Conservation (phyloP, 1,284 basidiomycete genomes). For the Ustilago lituana region DNA sequence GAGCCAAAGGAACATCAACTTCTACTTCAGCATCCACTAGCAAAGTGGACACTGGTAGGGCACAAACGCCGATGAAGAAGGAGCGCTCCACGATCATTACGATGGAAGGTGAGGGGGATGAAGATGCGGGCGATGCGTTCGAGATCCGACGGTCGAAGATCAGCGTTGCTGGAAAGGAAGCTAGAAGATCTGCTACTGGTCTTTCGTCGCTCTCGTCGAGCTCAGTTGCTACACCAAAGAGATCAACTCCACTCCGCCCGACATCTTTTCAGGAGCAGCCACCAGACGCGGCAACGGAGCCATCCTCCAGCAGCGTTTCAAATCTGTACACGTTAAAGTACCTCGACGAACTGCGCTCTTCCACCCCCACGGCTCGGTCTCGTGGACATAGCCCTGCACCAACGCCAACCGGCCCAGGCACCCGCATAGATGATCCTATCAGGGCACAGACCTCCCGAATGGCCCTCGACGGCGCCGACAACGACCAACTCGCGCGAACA, state of each 20-base stretch:
- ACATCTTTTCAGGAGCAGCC: conserved; percentile 7
- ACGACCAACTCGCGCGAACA: conserved; percentile 13
- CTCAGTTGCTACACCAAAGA: conserved; percentile 6
- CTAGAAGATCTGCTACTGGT: conserved; percentile 2
- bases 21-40: conserved; percentile 6
- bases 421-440: conserved; percentile 31
- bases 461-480: conserved; percentile 4
- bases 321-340: conserved; percentile 34
- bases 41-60: background rate
- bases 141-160: conserved; percentile 32
- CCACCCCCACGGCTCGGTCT: conserved; percentile 23
- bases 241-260: conserved; percentile 19
- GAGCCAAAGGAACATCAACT: conserved; percentile 1
- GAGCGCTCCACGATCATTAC: conserved; percentile 1
- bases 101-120: conserved; percentile 17
- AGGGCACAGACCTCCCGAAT: conserved; percentile 11
- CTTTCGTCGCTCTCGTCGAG: background rate
- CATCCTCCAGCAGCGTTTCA: background rate
- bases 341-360: conserved; percentile 33
- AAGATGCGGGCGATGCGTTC: conserved; percentile 7
- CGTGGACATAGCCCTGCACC: conserved; percentile 20
- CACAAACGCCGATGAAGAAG: background rate
- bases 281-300: background rate
- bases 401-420: conserved; percentile 5
- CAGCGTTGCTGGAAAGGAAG: conserved; percentile 10